Conservation (phyloP, 805 yeast species). For the Yamadazyma phyllophila region DNA sequence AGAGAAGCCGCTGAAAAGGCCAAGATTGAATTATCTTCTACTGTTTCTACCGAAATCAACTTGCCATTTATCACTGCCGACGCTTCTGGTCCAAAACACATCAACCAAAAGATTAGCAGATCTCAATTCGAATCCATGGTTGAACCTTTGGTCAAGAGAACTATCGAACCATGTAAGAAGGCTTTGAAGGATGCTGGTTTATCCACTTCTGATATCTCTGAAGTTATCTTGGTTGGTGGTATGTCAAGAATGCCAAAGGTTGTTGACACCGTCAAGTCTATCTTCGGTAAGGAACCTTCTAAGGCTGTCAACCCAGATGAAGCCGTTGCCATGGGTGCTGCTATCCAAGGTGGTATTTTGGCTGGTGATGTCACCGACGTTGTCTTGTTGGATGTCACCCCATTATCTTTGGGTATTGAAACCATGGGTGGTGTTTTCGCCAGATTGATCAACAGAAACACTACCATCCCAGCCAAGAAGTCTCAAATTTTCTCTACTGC, state of each 20-base stretch:
- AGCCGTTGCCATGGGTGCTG: constrained; percentile 96
- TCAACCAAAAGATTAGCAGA: constrained; percentile 66
- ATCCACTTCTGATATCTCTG: constrained; percentile 63
- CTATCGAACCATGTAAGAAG: constrained; percentile 74
- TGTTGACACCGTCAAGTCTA: constrained; percentile 66
- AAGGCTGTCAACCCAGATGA: constrained; percentile 94
- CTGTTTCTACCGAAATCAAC: constrained; percentile 70
- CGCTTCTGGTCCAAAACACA: constrained; percentile 77
- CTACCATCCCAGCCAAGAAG: constrained; percentile 95
- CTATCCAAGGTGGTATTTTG: constrained; percentile 94
- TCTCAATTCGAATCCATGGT: constrained; percentile 66
- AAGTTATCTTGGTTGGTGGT: constrained; percentile 85
- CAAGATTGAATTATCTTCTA: constrained; percentile 79
- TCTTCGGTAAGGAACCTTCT: constrained; percentile 82
- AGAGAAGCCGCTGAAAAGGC: constrained; percentile 90
- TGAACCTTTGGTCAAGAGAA: constrained; percentile 67
- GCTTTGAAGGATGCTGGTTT: constrained; percentile 80
- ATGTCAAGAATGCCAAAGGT: constrained; percentile 94
- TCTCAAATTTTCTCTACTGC: constrained; percentile 96
- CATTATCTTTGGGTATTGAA: constrained; percentile 92
- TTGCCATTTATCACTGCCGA: constrained; percentile 87
- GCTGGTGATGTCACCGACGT: constrained; percentile 95
- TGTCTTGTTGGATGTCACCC: constrained; percentile 83
- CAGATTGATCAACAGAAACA: constrained; percentile 85
- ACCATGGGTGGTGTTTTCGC: constrained; percentile 98